Base-by-base conservation (phyloP, 2,329 filamentous ascomycete species). In the Acrocalymma vagum region DNA sequence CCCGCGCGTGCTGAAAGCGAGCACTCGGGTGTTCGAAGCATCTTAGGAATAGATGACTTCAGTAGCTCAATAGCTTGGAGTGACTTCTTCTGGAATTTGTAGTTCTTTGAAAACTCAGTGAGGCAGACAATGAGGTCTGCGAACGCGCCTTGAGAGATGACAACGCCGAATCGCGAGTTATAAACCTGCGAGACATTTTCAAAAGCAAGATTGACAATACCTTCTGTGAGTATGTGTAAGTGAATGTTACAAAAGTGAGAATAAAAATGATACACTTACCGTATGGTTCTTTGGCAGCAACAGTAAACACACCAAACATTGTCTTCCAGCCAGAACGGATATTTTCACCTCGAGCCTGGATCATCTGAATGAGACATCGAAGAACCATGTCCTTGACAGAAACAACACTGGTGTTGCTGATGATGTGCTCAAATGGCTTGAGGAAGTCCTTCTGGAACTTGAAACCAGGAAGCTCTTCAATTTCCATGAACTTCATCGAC, bases 381-480 rank as follows among this genome's bases (percentile, higher is more conserved):
- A 99, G 76, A 29, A 96, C 90, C 87, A 99, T 93, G 59, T 99
- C 94, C 71, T 99, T 99, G 58, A 99, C 94, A 1, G 89, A 85
- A 13, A 96, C 85, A 50, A 94, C 90, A 51, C 80, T 90, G 27
- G 91, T 94, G 67, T 99, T 97, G 42, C 88, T 86, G 75, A 99
- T 90, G 58, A 99, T 91, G 68, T 97, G 90, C 73, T 99, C 93
- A 59, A 99, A 99, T 0, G 95, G 94, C 71, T 96, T 97, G 38
- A 99, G 74, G 69, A 99, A 99, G 67, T 99, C 93, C 69, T 99
- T 99, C 62, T 99, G 94, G 65, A 99, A 99, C 70, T 97, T 97
- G 82, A 99, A 99, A 62, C 95, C 94, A 1, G 94, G 90, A 55
- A 99, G 73, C 69, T 99, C 94, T 67, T 96, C 94, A 46, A 97